phyloP scores from a whole-genome alignment of 2,329 filamentous ascomycete species.

The Trichothecium roseum region DNA sequence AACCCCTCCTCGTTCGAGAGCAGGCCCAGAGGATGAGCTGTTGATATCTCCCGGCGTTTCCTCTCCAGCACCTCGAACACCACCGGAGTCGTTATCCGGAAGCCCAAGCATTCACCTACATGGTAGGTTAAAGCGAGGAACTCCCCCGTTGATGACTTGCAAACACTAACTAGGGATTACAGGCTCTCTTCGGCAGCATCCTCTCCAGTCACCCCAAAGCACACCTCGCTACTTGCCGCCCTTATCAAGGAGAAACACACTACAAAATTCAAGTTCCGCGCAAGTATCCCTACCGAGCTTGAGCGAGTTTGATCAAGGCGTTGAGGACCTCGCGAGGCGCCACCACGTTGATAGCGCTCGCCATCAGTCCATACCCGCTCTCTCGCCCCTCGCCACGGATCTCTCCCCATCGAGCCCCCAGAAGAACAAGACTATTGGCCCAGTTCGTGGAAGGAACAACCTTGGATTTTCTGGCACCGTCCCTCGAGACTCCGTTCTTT shows the following conservation, averaged over 20 bases:
- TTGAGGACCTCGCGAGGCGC: slow-evolving; percentile 17
- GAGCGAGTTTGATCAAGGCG: slow-evolving; percentile 25
- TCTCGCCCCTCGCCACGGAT: too few species aligned
- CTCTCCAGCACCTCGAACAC: slow-evolving; percentile 3
- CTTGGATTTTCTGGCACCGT: too few species aligned
- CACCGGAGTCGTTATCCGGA: slow-evolving; percentile 5
- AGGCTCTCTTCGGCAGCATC: slow-evolving; percentile 7
- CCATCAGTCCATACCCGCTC: too few species aligned
- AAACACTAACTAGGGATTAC: too few species aligned
- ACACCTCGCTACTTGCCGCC: slow-evolving; percentile 7
- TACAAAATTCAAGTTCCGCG: slow-evolving; percentile 10
- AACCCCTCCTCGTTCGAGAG: slow-evolving; percentile 3
- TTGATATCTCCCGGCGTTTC: slow-evolving; percentile 8
- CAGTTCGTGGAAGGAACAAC: too few species aligned
- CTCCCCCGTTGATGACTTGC: not conserved
- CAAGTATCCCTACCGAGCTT: slow-evolving; percentile 19
- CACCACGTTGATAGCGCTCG: too few species aligned
- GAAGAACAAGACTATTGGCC: too few species aligned
- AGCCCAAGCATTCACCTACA: slow-evolving; percentile 4
- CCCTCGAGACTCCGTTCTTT: too few species aligned
- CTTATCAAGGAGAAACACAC: slow-evolving; percentile 4
- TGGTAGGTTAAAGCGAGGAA: slow-evolving; percentile 1
- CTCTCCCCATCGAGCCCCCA: too few species aligned
- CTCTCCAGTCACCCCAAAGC: slow-evolving; percentile 9
- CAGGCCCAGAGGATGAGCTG: slow-evolving; percentile 8